Base-by-base conservation (phyloP, 345 rosid species). In the Pugionium dolabratum region DNA sequence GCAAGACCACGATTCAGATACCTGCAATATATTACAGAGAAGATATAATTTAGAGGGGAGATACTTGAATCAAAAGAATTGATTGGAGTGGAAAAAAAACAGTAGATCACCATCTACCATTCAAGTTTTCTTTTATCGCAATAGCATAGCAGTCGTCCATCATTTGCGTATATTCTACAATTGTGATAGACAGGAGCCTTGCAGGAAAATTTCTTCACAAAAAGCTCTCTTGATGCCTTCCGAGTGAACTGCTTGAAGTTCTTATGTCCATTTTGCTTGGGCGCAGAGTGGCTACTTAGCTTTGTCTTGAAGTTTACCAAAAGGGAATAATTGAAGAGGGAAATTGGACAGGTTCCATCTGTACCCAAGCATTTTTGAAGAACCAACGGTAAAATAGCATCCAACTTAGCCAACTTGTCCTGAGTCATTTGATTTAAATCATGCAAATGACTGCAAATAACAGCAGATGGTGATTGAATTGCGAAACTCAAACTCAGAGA, bases 131-230 rank as follows among this genome's bases (percentile, higher is more conserved):
- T 82, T 10, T 72, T 84, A 64, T 94, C 99, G 66, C 96, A 94
- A 58, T 94, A 90, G 76, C 99, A 94, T 75, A 94, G 89, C 71
- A 94, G 63, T 43, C 95, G 80, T 9, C 92, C 97, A 82, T 94
- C 99, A 66, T 82, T 85, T 57, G 99, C 97, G 67, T 78, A 94
- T 78, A 94, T 90, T 84, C 95, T 80, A 74, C 96, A 94, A 57
- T 94, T 90, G 76, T 90, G 97, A 71, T 94, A 94, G 46, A 88
- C 99, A 1, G 95, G 97, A 80, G 97, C 76, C 74, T 94, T 94
- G 88, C 99, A 90, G 39, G 99, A 90, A 78, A 94, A 88, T 51
- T 90, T 94, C 74, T 86, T 83, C 60, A 90, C 96, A 66, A 94
- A 94, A 53, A 85, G 79, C 56, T 85, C 81, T 67, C 95, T 77